A percentile compares a stretch with the other conserved stretches of the same genome.
phyloP scores from a whole-genome alignment of 495 filamentous ascomycete genomes.

The Extremus antarcticus region DNA sequence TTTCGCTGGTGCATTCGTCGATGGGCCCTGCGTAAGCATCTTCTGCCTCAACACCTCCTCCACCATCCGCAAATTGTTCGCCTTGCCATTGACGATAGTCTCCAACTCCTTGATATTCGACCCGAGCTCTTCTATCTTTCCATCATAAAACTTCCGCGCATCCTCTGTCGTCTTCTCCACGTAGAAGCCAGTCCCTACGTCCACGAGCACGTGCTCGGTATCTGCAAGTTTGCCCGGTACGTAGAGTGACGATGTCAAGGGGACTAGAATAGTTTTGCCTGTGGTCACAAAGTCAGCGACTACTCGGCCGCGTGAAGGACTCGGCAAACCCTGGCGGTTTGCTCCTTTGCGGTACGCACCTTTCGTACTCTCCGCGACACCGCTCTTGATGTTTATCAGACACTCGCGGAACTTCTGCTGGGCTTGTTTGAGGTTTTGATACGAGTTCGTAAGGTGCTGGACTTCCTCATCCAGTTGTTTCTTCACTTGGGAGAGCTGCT shows the following conservation, averaged over 20 bases:
- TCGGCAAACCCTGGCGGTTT: neutral
- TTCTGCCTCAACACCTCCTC: slow-evolving; percentile 49
- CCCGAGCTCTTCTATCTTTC: slow-evolving; percentile 70
- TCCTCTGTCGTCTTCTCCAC: slow-evolving; percentile 81
- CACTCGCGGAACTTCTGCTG: slow-evolving; percentile 90
- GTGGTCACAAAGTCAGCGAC: neutral
- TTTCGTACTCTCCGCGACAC: slow-evolving; percentile 28
- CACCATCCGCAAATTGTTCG: slow-evolving; percentile 68
- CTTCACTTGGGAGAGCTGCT: slow-evolving; percentile 60
- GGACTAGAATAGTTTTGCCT: slow-evolving; percentile 69
- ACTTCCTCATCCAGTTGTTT: slow-evolving; percentile 92
- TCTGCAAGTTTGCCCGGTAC: slow-evolving; percentile 72
- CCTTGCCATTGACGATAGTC: slow-evolving; percentile 73
- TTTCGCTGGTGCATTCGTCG: neutral
- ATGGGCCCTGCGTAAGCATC: slow-evolving; percentile 13
- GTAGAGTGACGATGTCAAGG: slow-evolving; percentile 86
- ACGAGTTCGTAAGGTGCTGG: slow-evolving; percentile 81
- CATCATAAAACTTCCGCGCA: slow-evolving; percentile 73
- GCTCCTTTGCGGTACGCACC: slow-evolving; percentile 13
- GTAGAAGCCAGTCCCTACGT: slow-evolving; percentile 93
- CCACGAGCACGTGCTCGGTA: slow-evolving; percentile 75
- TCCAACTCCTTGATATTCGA: slow-evolving; percentile 76
- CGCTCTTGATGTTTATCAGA: slow-evolving; percentile 48
- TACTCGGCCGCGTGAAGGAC: neutral
- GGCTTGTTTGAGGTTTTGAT: slow-evolving; percentile 75